phyloP scores from a whole-genome alignment of 306 rosid genomes.

The Cucumis cinereus region DNA sequence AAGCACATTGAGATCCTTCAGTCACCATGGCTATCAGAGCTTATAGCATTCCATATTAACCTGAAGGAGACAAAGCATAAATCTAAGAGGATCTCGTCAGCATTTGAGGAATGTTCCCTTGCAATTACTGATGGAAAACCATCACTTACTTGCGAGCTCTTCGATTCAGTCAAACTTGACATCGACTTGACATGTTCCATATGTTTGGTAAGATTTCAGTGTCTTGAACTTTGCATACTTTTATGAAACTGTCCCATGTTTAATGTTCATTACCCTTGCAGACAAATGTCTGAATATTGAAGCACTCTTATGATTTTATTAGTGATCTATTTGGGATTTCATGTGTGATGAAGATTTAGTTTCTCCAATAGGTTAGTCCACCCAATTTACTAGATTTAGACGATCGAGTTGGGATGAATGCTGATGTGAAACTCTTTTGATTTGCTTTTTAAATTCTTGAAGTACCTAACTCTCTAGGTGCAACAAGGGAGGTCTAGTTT shows the following conservation, averaged over 20 bases:
- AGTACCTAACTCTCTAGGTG: background rate
- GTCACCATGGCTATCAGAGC: conserved; percentile 93
- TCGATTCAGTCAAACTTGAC: conserved; percentile 69
- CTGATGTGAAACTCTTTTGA: background rate
- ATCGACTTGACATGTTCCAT: conserved; percentile 81
- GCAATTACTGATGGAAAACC: conserved; percentile 61
- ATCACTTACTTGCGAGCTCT: conserved; percentile 68
- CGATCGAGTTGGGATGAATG: background rate
- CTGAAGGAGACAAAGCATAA: conserved; percentile 45
- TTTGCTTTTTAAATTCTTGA: background rate
- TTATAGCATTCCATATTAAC: conserved; percentile 88
- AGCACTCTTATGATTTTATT: background rate
- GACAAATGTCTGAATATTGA: background rate
- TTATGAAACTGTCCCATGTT: background rate
- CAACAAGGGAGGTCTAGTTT: background rate
- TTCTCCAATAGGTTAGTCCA: background rate
- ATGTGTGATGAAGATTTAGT: background rate
- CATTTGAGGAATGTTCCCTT: conserved; percentile 67
- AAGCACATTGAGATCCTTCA: conserved; percentile 84
- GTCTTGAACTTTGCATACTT: background rate
- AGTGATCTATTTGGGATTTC: background rate
- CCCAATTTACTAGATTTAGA: background rate
- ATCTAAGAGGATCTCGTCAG: conserved; percentile 22
- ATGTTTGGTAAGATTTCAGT: conserved; percentile 68
- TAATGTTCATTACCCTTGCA: background rate